Base-by-base conservation (phyloP, 1,139 yeast species). In the Lodderomyces orthopsilosis region DNA sequence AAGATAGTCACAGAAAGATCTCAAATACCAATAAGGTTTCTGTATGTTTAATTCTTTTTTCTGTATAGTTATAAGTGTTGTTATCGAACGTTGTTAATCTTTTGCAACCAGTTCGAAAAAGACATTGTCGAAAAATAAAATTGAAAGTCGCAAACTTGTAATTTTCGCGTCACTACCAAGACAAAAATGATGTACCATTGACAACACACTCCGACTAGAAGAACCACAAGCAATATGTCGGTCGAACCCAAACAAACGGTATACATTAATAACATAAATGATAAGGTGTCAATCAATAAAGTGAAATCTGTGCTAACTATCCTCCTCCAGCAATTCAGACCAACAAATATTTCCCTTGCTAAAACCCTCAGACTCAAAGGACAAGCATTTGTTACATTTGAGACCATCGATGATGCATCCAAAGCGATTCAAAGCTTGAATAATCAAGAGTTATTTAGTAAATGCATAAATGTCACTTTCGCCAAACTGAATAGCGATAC, bases 311-410 rank as follows among this genome's bases (percentile, higher is more conserved):
- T 67, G 12, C 68, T 88, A 6, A 49, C 52, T 4, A 56, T 61
- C 2, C 49, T 70, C 2, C 82, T 83, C 37, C 47, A 59, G 2
- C 57, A 68, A 13, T 79, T 70, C 57, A 85, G 87, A 0, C 58
- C 65, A 0, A 68, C 85, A 1, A 51, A 74, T 35, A 64, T 89
- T 6, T 70, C 79, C 1, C 81, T 90, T 1, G 83, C 81, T 49
- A 75, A 75, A 50, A 83, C 81, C 54, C 56, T 86, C 22, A 74
- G 72, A 46, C 72, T 86, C 75, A 74, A 82, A 45, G 96, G 96
- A 2, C 97, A 90, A 61, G 96, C 96, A 1, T 93, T 90, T 61
- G 73, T 93, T 6, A 83, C 91, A 0, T 83, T 81, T 50, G 70
- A 65, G 3, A 58, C 62, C 17, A 54, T 58, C 1, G 65, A 66